Conservation (phyloP, 805 yeast genomes). For the Vanderwaltozyma verrucispora region DNA sequence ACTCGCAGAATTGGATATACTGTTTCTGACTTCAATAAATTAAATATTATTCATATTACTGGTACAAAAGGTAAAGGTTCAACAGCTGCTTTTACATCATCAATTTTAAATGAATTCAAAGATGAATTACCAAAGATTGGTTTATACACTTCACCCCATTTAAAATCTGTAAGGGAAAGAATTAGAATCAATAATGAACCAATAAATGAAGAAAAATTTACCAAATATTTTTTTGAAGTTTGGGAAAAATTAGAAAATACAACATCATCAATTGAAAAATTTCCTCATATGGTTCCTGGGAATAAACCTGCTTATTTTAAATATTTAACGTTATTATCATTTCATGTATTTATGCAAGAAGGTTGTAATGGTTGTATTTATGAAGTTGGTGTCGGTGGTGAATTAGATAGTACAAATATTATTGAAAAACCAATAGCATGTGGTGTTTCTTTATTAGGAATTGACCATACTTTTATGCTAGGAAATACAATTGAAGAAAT, state of each 20-base stretch:
- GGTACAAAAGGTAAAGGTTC: conserved; percentile 99
- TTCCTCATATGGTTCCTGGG: conserved; percentile 65
- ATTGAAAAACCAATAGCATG: conserved; percentile 71
- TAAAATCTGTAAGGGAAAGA: conserved; percentile 86
- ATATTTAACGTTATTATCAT: conserved; percentile 77
- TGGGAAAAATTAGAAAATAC: conserved; percentile 70
- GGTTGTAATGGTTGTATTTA: conserved; percentile 89
- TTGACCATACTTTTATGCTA: conserved; percentile 80
- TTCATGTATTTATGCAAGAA: conserved; percentile 81
- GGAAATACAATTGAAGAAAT: conserved; percentile 84
- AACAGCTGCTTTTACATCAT: conserved; percentile 87
- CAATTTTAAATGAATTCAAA: conserved; percentile 59
- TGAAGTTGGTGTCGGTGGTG: conserved; percentile 99
- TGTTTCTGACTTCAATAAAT: conserved; percentile 54
- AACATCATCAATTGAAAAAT: conserved; percentile 41
- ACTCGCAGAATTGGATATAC: conserved; percentile 56
- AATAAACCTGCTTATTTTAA: conserved; percentile 90
- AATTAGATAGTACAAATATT: conserved; percentile 90
- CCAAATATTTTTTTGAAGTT: conserved; percentile 86
- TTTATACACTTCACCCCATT: conserved; percentile 92
- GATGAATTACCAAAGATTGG: conserved; percentile 52
- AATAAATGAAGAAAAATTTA: conserved; percentile 65
- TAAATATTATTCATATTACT: conserved; percentile 84
- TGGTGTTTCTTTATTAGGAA: conserved; percentile 79
- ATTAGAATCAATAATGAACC: conserved; percentile 83